Evolutionary conservation across 129 eudicot species (phyloP).

Genomic region (Pittosporum tobira): DNA sequence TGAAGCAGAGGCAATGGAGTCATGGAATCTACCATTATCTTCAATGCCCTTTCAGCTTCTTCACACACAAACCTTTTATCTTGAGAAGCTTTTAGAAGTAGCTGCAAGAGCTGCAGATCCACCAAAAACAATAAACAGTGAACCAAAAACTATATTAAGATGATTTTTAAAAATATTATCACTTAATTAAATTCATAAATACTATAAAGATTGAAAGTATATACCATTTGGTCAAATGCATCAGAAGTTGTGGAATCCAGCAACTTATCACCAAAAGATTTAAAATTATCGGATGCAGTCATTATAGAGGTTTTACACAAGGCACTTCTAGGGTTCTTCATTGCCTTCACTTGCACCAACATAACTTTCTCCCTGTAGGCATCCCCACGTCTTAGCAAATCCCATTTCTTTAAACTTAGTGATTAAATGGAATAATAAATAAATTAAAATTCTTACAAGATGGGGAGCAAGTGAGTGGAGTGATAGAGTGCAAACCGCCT

Average conservation of each 20-base stretch:
- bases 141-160: background rate
- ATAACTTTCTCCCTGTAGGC: slow-evolving; percentile 69
- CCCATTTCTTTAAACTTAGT: background rate
- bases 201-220: background rate
- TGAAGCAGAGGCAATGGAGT: slow-evolving; percentile 66
- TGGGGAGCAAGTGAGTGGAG: slow-evolving; percentile 50
- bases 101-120: slow-evolving; percentile 59
- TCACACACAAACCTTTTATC: slow-evolving; percentile 95
- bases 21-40: slow-evolving; percentile 64
- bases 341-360: slow-evolving; percentile 65
- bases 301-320: slow-evolving; percentile 81
- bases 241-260: slow-evolving; percentile 43
- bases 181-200: background rate
- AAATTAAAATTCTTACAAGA: slow-evolving; percentile 40
- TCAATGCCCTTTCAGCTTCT: slow-evolving; percentile 78
- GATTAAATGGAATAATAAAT: no score
- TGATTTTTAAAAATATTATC: background rate
- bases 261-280: slow-evolving; percentile 67
- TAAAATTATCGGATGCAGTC: slow-evolving; percentile 83
- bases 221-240: slow-evolving; percentile 75
- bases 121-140: background rate
- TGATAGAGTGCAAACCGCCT: slow-evolving; percentile 77
- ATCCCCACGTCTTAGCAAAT: slow-evolving; percentile 1
- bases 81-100: slow-evolving; percentile 81
- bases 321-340: slow-evolving; percentile 98